Evolutionary conservation across 1,284 basidiomycete genomes (phyloP).

Genomic region (Tetrapyrgos nigripes): DNA sequence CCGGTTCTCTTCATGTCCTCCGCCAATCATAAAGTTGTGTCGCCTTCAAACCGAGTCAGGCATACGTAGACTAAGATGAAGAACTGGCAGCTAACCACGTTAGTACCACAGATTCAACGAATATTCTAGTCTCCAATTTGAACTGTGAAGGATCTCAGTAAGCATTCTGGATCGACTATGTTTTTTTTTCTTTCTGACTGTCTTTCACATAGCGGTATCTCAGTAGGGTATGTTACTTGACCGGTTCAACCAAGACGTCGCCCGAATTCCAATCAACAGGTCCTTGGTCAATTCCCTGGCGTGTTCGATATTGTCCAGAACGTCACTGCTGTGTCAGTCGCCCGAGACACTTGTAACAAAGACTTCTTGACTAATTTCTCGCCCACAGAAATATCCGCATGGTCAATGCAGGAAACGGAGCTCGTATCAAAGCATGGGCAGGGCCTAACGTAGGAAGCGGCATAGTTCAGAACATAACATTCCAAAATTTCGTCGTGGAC

Average conservation of each 20-base stretch:
- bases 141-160: constrained; percentile 24
- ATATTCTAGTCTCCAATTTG: constrained; percentile 64
- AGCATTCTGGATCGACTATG: no score
- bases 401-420: constrained; percentile 66
- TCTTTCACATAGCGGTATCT: constrained; percentile 52
- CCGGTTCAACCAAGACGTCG: no score
- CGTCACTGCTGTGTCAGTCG: constrained; percentile 54
- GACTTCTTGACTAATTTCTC: background rate
- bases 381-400: constrained; percentile 57
- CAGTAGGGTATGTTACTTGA: constrained; percentile 50
- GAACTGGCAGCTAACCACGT: no score
- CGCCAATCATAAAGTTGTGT: constrained; percentile 47
- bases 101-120: constrained; percentile 57
- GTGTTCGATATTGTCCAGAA: constrained; percentile 71
- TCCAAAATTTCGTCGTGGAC: constrained; percentile 51
- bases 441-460: constrained; percentile 66
- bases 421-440: constrained; percentile 70
- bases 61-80: no score
- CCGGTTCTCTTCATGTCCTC: background rate
- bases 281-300: constrained; percentile 60
- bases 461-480: constrained; percentile 63
- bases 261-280: no score
- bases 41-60: constrained; percentile 69
- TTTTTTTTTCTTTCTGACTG: background rate
- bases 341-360: no score